A percentile compares a stretch with the other conserved stretches of the same genome.
Evolutionary conservation across 1,284 basidiomycete species (phyloP).

Genomic region (Trametes versicolor): DNA sequence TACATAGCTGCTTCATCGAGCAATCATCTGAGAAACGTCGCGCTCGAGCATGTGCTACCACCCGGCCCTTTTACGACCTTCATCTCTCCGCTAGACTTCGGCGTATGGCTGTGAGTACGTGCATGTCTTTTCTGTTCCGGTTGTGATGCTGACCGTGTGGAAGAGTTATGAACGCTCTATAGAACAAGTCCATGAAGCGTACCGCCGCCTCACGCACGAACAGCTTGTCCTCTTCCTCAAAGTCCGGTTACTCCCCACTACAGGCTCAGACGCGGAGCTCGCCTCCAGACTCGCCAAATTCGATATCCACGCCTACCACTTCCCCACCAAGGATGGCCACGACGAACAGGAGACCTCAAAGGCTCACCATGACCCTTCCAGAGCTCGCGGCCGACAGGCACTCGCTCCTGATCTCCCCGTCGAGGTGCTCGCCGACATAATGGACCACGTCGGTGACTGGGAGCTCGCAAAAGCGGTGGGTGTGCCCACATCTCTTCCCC

Average conservation of each 20-base stretch:
- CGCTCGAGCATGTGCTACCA: neutral
- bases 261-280: slow-evolving; percentile 69
- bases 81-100: slow-evolving; percentile 6
- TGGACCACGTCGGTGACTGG: slow-evolving; percentile 83
- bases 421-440: slow-evolving; percentile 79
- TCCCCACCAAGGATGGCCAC: slow-evolving; percentile 48
- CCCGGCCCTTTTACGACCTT: slow-evolving; percentile 5
- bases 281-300: slow-evolving; percentile 74
- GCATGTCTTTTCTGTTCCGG: neutral
- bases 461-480: slow-evolving; percentile 81
- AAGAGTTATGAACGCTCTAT: slow-evolving; percentile 42
- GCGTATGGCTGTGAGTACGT: slow-evolving; percentile 35
- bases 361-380: slow-evolving; percentile 26
- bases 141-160: slow-evolving; percentile 23
- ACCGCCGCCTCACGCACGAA: slow-evolving; percentile 68
- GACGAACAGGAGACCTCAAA: slow-evolving; percentile 30
- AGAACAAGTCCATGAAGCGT: slow-evolving; percentile 69
- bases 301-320: slow-evolving; percentile 76
- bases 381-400: slow-evolving; percentile 40
- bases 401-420: slow-evolving; percentile 69
- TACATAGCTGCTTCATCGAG: too few relatives aligned
- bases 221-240: slow-evolving; percentile 80
- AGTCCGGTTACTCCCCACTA: slow-evolving; percentile 69
- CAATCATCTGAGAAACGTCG: too few relatives aligned
- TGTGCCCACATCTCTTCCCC: slow-evolving; percentile 71